Evolutionary conservation across 2,329 filamentous ascomycete genomes (phyloP).

Genomic region (Magnaporthiopsis poae): DNA sequence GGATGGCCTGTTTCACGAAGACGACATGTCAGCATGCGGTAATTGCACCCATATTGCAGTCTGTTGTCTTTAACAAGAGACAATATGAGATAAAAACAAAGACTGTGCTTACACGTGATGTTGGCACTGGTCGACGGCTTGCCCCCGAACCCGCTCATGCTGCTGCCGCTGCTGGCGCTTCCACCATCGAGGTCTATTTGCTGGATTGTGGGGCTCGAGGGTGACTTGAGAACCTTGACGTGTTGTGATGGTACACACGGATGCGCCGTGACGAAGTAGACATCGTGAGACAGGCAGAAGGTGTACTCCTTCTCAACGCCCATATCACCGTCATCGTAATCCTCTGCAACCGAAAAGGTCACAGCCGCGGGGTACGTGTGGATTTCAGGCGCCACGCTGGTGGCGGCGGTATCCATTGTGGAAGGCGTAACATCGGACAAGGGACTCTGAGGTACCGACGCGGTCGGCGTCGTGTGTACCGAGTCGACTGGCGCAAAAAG

Average conservation of each 20-base stretch:
- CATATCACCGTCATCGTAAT: slow-evolving; percentile 18
- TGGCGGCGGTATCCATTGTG: slow-evolving; percentile 19
- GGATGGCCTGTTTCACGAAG: slow-evolving; percentile 41
- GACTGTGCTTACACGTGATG: slow-evolving; percentile 32
- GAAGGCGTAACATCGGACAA: slow-evolving; percentile 16
- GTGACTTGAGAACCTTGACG: slow-evolving; percentile 49
- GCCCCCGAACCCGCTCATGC: slow-evolving; percentile 22
- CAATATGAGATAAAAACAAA: neutral
- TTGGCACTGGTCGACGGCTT: slow-evolving; percentile 37
- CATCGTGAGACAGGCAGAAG: slow-evolving; percentile 44
- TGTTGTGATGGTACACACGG: slow-evolving; percentile 51
- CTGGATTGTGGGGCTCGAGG: slow-evolving; percentile 49
- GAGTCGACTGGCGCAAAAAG: slow-evolving; percentile 36
- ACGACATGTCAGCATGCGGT: neutral
- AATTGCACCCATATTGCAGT: neutral
- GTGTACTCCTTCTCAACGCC: slow-evolving; percentile 30
- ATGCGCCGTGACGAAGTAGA: slow-evolving; percentile 57
- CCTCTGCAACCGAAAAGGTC: slow-evolving; percentile 28
- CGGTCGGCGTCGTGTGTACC: slow-evolving; percentile 34
- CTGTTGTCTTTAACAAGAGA: too few species aligned
- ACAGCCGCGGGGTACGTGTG: slow-evolving; percentile 31
- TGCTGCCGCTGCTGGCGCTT: slow-evolving; percentile 15
- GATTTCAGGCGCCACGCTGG: slow-evolving; percentile 18
- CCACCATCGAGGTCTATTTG: slow-evolving; percentile 43
- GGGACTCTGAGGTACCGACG: slow-evolving; percentile 18